These are phyloP conservation scores for Eutypa lata DNA, from an alignment of 2,329 filamentous ascomycete genomes.

Conservation along the genomic window DNA sequence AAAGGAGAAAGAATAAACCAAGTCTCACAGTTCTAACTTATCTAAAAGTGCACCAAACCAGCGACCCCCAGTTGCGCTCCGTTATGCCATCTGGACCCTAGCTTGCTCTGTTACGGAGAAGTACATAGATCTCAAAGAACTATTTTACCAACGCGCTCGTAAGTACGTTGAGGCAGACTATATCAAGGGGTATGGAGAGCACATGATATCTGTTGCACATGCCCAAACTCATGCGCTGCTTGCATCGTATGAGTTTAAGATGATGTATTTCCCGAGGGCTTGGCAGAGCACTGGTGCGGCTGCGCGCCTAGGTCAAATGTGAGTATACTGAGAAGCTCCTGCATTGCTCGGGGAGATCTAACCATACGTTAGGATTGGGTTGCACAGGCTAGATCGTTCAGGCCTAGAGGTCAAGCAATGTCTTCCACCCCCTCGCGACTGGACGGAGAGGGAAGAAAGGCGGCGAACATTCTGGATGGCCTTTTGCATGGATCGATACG, in stretches of 20 bases:
- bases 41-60: constrained; percentile 65
- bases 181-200: constrained; percentile 87
- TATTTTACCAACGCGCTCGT: constrained; percentile 85
- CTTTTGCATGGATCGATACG: constrained; percentile 87
- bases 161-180: constrained; percentile 91
- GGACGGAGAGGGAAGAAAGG: constrained; percentile 90
- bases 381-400: constrained; percentile 79
- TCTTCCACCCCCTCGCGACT: constrained; percentile 80
- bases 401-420: constrained; percentile 92
- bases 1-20: no score
- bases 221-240: constrained; percentile 82
- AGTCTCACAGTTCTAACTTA: constrained; percentile 7
- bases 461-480: constrained; percentile 93
- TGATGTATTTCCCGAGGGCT: constrained; percentile 94
- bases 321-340: constrained; percentile 23
- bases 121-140: constrained; percentile 72
- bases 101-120: constrained; percentile 85
- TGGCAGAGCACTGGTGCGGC: constrained; percentile 89
- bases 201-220: constrained; percentile 80
- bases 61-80: constrained; percentile 80
- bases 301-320: constrained; percentile 82
- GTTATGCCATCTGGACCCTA: constrained; percentile 95
- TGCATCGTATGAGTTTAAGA: constrained; percentile 87
- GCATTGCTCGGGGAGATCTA: constrained; percentile 44
- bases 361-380: constrained; percentile 72